These are phyloP conservation scores for Gnetum montanum DNA, from an alignment of 75 land plant species.

Conservation along the genomic window DNA sequence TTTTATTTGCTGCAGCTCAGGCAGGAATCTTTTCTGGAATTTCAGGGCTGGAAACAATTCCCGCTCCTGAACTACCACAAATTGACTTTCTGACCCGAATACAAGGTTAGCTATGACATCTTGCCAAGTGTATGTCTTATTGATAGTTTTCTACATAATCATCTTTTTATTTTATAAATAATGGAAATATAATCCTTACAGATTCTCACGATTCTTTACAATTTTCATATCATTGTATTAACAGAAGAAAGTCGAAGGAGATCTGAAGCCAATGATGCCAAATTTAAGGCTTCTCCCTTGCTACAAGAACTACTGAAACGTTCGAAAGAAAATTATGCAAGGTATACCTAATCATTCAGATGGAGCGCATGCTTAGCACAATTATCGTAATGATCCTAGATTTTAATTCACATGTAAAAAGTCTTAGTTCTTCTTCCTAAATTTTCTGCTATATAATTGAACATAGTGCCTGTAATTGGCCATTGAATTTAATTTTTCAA, in stretches of 20 bases:
- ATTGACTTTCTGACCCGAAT: slow-evolving; percentile 55
- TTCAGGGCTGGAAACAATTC: slow-evolving; percentile 71
- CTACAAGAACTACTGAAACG: slow-evolving; percentile 70
- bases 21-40: slow-evolving; percentile 83
- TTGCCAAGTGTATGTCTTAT: neutral
- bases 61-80: slow-evolving; percentile 62
- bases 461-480: neutral
- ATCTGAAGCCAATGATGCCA: slow-evolving; percentile 65
- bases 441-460: neutral
- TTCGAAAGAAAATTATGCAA: slow-evolving; percentile 69
- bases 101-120: slow-evolving; percentile 38
- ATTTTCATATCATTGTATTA: neutral
- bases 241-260: slow-evolving; percentile 76
- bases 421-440: neutral
- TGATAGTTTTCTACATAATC: neutral
- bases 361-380: neutral
- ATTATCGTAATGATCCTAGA: neutral
- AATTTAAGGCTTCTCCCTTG: slow-evolving; percentile 65
- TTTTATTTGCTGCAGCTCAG: slow-evolving; percentile 46
- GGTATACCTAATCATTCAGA: slow-evolving; percentile 21
- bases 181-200: neutral
- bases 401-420: neutral
- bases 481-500: too few species aligned
- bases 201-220: neutral
- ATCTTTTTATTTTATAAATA: neutral